Evolutionary conservation across 345 rosid species (phyloP), one percentile per base, ranked within the genome.

Genomic region (Lepidium africanum): DNA sequence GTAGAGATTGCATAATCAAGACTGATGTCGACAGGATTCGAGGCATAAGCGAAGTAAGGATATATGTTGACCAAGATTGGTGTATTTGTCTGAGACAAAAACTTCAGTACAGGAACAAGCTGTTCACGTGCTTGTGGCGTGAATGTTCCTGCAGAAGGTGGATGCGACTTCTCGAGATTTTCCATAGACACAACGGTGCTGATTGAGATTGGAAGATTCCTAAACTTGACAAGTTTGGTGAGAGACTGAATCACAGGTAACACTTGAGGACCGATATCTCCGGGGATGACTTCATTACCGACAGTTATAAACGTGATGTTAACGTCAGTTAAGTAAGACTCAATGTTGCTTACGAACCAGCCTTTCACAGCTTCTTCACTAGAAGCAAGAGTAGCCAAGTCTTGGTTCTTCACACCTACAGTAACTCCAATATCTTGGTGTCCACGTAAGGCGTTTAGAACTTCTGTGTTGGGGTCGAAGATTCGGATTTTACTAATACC

Each of bases 241-340:
- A 78, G 40, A 56, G 80, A 78, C 0, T 9, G 17, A 65, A 84
- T 65, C 14, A 80, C 82, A 0, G 65, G 69, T 3, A 58, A 36
- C 7, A 76, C 71, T 0, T 59, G 35, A 13, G 76, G 8, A 3
- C 69, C 76, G 10, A 65, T 27, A 0, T 14, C 27, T 7, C 82
- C 78, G 0, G 81, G 82, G 23, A 82, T 75, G 16, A 66, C 72
- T 73, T 80, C 81, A 23, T 86, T 84, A 2, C 87, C 89, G 0
- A 61, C 59, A 3, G 78, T 61, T 5, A 81, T 75, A 1, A 47
- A 70, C 5, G 54, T 33, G 51, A 84, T 73, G 10, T 60, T 42
- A 1, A 78, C 64, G 27, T 75, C 76, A 0, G 58, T 8, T 43
- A 66, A 17, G 59, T 77, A 76, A 6, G 85, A 67, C 10, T 49